These are phyloP conservation scores for Coemansia sp. DNA, from an alignment of 192 early-diverging fungal species.

Conservation along the genomic window DNA sequence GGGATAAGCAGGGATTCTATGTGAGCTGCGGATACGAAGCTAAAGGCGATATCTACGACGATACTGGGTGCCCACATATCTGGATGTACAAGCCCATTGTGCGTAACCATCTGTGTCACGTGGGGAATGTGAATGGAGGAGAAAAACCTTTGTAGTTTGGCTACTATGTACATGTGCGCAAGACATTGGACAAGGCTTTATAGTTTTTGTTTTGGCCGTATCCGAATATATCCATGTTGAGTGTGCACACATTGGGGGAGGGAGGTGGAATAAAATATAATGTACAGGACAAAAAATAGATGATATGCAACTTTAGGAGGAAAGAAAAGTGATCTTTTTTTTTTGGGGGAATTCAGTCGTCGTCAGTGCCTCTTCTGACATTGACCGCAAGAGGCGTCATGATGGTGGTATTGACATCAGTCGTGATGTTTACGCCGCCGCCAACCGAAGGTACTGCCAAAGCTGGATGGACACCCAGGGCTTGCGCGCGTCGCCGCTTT, in stretches of 20 bases:
- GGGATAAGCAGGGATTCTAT: constrained; percentile 43
- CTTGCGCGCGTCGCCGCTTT: constrained; percentile 3
- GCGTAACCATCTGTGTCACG: neutral
- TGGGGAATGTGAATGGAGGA: neutral
- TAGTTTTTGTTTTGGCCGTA: neutral
- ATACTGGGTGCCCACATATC: constrained; percentile 38
- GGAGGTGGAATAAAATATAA: neutral
- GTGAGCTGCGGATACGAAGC: constrained; percentile 39
- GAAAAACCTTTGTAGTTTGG: neutral
- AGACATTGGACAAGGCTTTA: neutral
- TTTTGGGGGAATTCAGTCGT: neutral
- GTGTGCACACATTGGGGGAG: neutral
- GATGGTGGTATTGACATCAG: neutral
- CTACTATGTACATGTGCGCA: neutral
- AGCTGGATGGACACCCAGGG: neutral
- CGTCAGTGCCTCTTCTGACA: constrained; percentile 1
- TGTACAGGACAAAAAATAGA: neutral
- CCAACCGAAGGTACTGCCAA: neutral
- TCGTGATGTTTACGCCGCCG: neutral
- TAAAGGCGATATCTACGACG: constrained; percentile 38
- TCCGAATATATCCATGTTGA: neutral
- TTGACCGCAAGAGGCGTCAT: constrained; percentile 5
- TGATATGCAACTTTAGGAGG: neutral
- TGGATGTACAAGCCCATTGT: constrained; percentile 42
- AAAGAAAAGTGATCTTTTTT: neutral